Evolutionary conservation across 1,284 basidiomycete genomes (phyloP), one percentile per base, ranked within the genome.

Genomic region (Trametes pubescens): DNA sequence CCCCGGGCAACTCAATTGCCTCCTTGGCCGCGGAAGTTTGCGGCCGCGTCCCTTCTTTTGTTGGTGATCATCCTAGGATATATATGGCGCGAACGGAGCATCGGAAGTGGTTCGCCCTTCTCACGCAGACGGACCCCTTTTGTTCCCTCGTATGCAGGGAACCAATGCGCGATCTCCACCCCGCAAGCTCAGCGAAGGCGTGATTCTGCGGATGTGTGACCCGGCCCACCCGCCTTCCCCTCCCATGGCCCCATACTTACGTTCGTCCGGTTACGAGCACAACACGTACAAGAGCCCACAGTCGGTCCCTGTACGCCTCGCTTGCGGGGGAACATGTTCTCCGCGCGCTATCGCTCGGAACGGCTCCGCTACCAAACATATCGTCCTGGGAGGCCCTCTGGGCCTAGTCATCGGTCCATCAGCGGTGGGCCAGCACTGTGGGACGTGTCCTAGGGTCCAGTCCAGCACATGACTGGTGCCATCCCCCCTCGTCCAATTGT

Each of bases 61-160:
- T 65, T 64, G 67, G 40, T 64, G 67, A 65, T 66, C 64, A 61
- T 64, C 67, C 62, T 52, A 62, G 57, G 67, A 65, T 64, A 66
- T 48, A 64, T 68, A 60, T 63, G 66, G 66, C 40, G 57, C 52
- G 61, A 55, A 61, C 66, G 66, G 66, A 68, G 63, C 61, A 64
- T 65, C 66, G 66, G 66, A 61, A 60, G 52, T 51, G 52, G 43
- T 57, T 57, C 53, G 29, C 43, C 59, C 61, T 61, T 61, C 67
- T 61, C 67, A 68, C 67, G 60, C 52, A 51, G 32, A 51, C 48
- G 53, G 64, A 48, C 59, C 66, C 62, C 64, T 63, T 63, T 65
- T 65, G 56, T 65, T 57, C 64, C 51, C 48, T 58, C 51, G 46
- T 58, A 51, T 64, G 59, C 35, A 49, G 37, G 46, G 52, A 43